Conservation (phyloP, 306 rosid species). For the Gleditsia sinensis region DNA sequence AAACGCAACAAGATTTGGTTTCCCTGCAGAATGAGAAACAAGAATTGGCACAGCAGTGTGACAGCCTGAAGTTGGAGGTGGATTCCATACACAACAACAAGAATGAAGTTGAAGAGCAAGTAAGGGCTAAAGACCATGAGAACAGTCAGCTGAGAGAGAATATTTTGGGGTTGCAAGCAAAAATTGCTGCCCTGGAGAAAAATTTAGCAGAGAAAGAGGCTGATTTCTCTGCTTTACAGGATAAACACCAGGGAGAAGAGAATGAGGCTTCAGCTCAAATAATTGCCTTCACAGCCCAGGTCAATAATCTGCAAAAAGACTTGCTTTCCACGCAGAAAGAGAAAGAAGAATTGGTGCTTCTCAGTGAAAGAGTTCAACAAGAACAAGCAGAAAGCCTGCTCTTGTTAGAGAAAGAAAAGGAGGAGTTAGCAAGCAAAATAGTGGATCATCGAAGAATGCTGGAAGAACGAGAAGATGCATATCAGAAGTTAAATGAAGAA, state of each 20-base stretch:
- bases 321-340: constrained; percentile 55
- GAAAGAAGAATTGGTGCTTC: constrained; percentile 60
- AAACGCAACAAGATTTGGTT: constrained; percentile 45
- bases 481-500: constrained; percentile 58
- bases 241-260: constrained; percentile 49
- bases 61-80: constrained; percentile 48
- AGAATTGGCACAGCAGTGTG: constrained; percentile 41
- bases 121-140: constrained; percentile 42
- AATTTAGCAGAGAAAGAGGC: constrained; percentile 51
- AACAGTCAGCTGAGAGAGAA: constrained; percentile 50
- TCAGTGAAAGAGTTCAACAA: constrained; percentile 47
- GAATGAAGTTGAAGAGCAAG: constrained; percentile 53
- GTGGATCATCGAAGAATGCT: constrained; percentile 48
- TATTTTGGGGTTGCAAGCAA: constrained; percentile 34
- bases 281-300: constrained; percentile 48
- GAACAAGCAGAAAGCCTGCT: constrained; percentile 52
- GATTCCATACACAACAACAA: constrained; percentile 46
- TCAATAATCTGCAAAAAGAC: constrained; percentile 57
- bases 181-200: constrained; percentile 52
- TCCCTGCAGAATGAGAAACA: constrained; percentile 59
- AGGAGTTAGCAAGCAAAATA: constrained; percentile 48
- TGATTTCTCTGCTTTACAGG: constrained; percentile 53
- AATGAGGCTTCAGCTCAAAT: constrained; percentile 57
- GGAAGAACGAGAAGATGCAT: constrained; percentile 60
- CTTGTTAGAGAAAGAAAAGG: constrained; percentile 55